Evolutionary conservation across 768 basidiomycete genomes (phyloP).

Genomic region (Calvatia gigantea): DNA sequence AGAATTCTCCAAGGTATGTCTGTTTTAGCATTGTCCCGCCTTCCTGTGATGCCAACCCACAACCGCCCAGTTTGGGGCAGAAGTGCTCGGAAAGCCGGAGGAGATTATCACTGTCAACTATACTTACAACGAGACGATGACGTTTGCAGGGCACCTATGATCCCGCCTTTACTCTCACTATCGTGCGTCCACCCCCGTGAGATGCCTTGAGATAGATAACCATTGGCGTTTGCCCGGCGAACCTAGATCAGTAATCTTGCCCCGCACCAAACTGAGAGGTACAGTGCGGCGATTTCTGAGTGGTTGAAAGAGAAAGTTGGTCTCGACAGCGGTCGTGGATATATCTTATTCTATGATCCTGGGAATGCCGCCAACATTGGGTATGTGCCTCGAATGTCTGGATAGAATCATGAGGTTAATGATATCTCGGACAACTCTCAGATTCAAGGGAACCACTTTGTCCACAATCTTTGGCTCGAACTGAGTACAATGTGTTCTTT

Average conservation of each 20-base stretch:
- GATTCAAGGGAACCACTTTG: slow-evolving; percentile 43
- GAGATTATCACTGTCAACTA: slow-evolving; percentile 50
- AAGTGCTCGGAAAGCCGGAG: slow-evolving; percentile 53
- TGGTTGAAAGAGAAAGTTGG: slow-evolving; percentile 55
- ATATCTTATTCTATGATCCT: slow-evolving; percentile 56
- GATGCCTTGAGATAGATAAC: background rate
- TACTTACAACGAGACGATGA: slow-evolving; percentile 54
- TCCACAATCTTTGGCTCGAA: slow-evolving; percentile 28
- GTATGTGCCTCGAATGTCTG: slow-evolving; percentile 27
- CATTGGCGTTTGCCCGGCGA: no score
- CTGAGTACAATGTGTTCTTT: no score
- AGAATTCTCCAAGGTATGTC: slow-evolving; percentile 56
- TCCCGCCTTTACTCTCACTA: slow-evolving; percentile 56
- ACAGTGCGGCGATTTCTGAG: slow-evolving; percentile 51
- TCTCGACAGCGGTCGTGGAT: slow-evolving; percentile 48
- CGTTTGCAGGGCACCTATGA: slow-evolving; percentile 62
- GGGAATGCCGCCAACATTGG: slow-evolving; percentile 45
- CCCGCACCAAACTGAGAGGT: slow-evolving; percentile 42
- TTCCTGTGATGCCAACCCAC: background rate
- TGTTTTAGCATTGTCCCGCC: background rate
- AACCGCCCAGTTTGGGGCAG: slow-evolving; percentile 44
- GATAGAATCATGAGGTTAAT: background rate
- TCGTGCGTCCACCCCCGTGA: slow-evolving; percentile 39
- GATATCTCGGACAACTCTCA: slow-evolving; percentile 14
- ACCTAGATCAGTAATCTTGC: slow-evolving; percentile 51